phyloP scores from a whole-genome alignment of 2,329 filamentous ascomycete genomes.

The Botryotinia narcissicola region DNA sequence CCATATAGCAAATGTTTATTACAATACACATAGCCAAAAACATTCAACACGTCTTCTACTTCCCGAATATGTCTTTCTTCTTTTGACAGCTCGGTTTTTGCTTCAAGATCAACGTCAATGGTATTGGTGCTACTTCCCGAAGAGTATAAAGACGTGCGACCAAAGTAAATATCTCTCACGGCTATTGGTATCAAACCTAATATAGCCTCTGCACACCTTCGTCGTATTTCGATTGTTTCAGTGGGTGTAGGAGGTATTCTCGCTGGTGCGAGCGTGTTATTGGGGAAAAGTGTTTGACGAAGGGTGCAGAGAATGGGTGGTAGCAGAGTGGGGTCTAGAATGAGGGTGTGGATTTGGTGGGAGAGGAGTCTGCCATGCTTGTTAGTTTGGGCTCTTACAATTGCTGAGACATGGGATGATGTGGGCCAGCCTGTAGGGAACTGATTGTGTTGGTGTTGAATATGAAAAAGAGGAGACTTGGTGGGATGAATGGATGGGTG shows the following conservation, averaged over 20 bases:
- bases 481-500: neutral
- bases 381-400: neutral
- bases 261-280: constrained; percentile 70
- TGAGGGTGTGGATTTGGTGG: constrained; percentile 52
- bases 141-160: constrained; percentile 33
- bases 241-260: constrained; percentile 60
- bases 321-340: constrained; percentile 63
- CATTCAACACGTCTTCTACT: constrained; percentile 60
- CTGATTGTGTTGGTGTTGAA: neutral
- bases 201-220: constrained; percentile 62
- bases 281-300: constrained; percentile 80
- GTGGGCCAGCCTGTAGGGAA: neutral
- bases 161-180: constrained; percentile 40
- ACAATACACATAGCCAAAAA: constrained; percentile 79
- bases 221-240: constrained; percentile 60
- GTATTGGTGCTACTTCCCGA: neutral
- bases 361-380: constrained; percentile 46
- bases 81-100: constrained; percentile 1
- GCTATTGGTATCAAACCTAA: constrained; percentile 45
- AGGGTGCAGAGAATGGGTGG: constrained; percentile 67
- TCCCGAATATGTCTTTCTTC: constrained; percentile 28
- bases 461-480: neutral
- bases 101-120: neutral
- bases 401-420: neutral
- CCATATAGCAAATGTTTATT: constrained; percentile 90